These are phyloP conservation scores for Phytophthora pistaciae DNA, from an alignment of 352 stramenopile species.

Conservation along the genomic window DNA sequence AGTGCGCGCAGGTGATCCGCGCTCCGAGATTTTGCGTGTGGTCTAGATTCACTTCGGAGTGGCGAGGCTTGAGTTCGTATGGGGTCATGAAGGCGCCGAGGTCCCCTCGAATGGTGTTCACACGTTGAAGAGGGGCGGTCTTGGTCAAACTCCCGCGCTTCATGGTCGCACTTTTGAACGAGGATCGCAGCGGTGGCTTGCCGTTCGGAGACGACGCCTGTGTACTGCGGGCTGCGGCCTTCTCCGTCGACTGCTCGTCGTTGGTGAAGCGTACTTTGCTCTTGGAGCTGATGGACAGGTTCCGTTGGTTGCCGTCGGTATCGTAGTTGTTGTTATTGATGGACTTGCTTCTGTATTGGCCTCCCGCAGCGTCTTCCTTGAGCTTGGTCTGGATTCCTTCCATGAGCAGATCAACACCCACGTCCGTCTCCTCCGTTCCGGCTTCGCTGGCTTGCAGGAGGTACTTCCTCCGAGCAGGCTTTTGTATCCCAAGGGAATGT, in stretches of 20 bases:
- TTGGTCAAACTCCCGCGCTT: slow-evolving; percentile 14
- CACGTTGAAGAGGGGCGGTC: slow-evolving; percentile 29
- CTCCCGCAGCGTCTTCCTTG: slow-evolving; percentile 30
- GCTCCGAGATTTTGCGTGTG: slow-evolving; percentile 59
- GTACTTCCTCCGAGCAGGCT: slow-evolving; percentile 48
- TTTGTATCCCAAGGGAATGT: slow-evolving; percentile 54
- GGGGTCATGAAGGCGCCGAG: slow-evolving; percentile 29
- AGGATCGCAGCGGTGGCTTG: slow-evolving; percentile 2
- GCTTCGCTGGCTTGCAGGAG: slow-evolving; percentile 47
- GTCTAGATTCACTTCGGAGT: slow-evolving; percentile 1
- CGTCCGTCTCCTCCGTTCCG: slow-evolving; percentile 49
- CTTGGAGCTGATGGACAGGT: slow-evolving; percentile 1
- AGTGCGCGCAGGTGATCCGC: slow-evolving; percentile 71
- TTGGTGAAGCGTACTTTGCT: slow-evolving; percentile 27
- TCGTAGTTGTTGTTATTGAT: slow-evolving; percentile 10
- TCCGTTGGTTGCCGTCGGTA: background rate
- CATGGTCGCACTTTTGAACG: slow-evolving; percentile 23
- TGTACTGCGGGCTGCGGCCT: background rate
- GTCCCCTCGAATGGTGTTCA: slow-evolving; percentile 51
- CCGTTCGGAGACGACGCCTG: background rate
- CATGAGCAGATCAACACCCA: slow-evolving; percentile 41
- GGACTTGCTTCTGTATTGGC: slow-evolving; percentile 12
- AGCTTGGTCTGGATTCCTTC: slow-evolving; percentile 40
- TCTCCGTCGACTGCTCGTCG: slow-evolving; percentile 2
- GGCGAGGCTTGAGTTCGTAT: slow-evolving; percentile 25